These are phyloP conservation scores for Neohortaea acidophila DNA, from an alignment of 495 filamentous ascomycete species.

Conservation along the genomic window DNA sequence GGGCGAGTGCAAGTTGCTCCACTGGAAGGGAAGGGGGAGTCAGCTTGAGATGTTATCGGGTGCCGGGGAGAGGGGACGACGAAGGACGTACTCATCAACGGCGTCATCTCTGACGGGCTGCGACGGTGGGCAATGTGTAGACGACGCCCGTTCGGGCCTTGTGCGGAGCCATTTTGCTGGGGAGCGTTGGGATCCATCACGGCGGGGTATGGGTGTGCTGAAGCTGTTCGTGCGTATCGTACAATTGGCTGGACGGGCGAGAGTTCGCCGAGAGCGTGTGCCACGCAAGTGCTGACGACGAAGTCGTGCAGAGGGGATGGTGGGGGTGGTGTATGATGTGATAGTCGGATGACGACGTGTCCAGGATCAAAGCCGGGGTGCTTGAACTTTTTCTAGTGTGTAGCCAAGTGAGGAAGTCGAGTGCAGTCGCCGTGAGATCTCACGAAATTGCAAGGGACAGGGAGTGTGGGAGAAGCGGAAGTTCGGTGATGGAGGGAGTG, in stretches of 20 bases:
- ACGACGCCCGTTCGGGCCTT: constrained; percentile 69
- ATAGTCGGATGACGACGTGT: not conserved
- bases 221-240: constrained; percentile 1
- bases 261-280: not conserved
- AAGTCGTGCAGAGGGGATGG: not conserved
- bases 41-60: not conserved
- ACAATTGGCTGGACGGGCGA: not conserved
- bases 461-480: too few relatives aligned
- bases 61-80: constrained; percentile 1
- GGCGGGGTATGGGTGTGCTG: constrained; percentile 1
- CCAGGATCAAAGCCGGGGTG: too few relatives aligned
- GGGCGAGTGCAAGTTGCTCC: constrained; percentile 97
- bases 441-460: too few relatives aligned
- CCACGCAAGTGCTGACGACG: not conserved
- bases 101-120: constrained; percentile 94
- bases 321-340: not conserved
- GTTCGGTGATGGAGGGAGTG: too few relatives aligned
- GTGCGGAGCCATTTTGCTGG: constrained; percentile 24
- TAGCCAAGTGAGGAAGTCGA: too few relatives aligned
- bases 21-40: constrained; percentile 27
- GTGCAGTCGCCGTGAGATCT: too few relatives aligned
- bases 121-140: constrained; percentile 95
- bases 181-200: constrained; percentile 6
- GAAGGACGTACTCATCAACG: constrained; percentile 84
- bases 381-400: too few relatives aligned